phyloP scores from a whole-genome alignment of 495 filamentous ascomycete genomes.

The Aspergillus bertholletiae region DNA sequence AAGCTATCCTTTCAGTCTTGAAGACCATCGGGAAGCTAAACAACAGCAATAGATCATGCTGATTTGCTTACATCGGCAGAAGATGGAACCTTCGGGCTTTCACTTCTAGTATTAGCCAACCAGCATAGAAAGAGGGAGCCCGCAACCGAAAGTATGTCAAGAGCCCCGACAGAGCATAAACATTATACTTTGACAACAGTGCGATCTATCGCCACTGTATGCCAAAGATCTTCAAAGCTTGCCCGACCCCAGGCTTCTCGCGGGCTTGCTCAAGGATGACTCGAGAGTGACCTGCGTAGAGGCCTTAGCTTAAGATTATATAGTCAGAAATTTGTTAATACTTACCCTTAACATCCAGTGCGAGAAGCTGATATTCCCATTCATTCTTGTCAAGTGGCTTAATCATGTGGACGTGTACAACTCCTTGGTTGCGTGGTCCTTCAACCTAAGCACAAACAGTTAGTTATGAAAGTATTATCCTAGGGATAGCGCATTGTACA shows the following conservation, averaged over 20 bases:
- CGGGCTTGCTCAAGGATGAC: conserved; percentile 46
- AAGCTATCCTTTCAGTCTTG: background rate
- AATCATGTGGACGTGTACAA: conserved; percentile 73
- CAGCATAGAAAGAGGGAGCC: background rate
- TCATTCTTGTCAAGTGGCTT: conserved; percentile 59
- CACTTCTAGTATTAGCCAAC: background rate
- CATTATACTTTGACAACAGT: background rate
- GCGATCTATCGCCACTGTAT: conserved; percentile 48
- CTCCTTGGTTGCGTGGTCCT: conserved; percentile 71
- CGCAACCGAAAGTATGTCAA: background rate
- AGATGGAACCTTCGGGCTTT: background rate
- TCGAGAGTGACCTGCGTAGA: conserved; percentile 35
- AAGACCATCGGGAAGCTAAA: background rate
- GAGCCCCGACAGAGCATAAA: background rate
- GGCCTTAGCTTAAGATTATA: conserved; percentile 1
- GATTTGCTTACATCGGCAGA: background rate
- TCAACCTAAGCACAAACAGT: conserved; percentile 56
- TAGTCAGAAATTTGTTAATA: background rate
- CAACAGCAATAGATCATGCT: background rate
- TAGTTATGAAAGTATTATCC: background rate
- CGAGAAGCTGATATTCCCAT: conserved; percentile 78
- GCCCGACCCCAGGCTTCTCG: conserved; percentile 35
- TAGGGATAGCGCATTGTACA: conserved; percentile 40
- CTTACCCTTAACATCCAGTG: conserved; percentile 68
- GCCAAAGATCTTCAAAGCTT: conserved; percentile 47